Conservation (phyloP, 495 filamentous ascomycete genomes). For the Elasticomyces elasticus region DNA sequence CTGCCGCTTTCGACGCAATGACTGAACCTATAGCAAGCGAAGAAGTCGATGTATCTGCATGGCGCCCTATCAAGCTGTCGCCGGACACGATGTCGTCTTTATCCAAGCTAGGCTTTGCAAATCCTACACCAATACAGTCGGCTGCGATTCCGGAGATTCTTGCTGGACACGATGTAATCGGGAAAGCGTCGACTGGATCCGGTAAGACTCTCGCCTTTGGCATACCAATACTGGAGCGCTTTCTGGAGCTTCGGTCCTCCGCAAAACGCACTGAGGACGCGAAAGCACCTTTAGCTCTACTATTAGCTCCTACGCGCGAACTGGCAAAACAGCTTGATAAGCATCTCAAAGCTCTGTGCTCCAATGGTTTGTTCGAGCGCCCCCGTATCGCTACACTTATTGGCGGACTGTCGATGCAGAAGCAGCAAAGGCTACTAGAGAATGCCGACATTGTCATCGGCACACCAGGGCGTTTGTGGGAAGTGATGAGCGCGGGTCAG, state of each 20-base stretch:
- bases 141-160: slow-evolving; percentile 69
- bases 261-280: slow-evolving; percentile 20
- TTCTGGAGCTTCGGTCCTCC: slow-evolving; percentile 34
- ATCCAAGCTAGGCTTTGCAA: slow-evolving; percentile 62
- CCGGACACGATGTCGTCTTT: slow-evolving; percentile 58
- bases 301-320: slow-evolving; percentile 86
- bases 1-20: slow-evolving; percentile 5
- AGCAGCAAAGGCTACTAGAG: slow-evolving; percentile 72
- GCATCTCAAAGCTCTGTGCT: slow-evolving; percentile 66
- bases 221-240: slow-evolving; percentile 65
- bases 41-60: slow-evolving; percentile 55
- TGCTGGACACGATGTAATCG: slow-evolving; percentile 64
- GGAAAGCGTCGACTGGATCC: slow-evolving; percentile 73
- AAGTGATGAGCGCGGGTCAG: slow-evolving; percentile 64
- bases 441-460: slow-evolving; percentile 79
- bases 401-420: slow-evolving; percentile 82
- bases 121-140: slow-evolving; percentile 72
- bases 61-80: slow-evolving; percentile 63
- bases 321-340: slow-evolving; percentile 79
- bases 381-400: slow-evolving; percentile 72
- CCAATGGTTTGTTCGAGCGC: slow-evolving; percentile 44
- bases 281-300: slow-evolving; percentile 61
- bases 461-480: slow-evolving; percentile 90
- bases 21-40: slow-evolving; percentile 18
- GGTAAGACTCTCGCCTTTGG: slow-evolving; percentile 79